These are phyloP conservation scores for Talaromyces albobiverticillius DNA, from an alignment of 2,329 filamentous ascomycete genomes.

Conservation along the genomic window DNA sequence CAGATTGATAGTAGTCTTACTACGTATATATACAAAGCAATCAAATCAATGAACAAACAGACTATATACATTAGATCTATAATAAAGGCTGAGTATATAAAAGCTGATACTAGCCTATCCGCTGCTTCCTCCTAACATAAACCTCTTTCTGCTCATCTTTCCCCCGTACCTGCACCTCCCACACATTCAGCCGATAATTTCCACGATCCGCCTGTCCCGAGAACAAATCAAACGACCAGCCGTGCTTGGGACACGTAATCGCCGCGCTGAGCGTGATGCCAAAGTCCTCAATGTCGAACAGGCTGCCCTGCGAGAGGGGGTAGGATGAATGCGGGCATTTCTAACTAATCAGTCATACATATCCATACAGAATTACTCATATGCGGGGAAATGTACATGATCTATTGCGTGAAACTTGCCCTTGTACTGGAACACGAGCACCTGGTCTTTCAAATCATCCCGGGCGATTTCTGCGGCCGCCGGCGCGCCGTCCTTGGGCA, in stretches of 20 bases:
- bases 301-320: slow-evolving; percentile 60
- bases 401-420: slow-evolving; percentile 66
- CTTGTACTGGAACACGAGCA: slow-evolving; percentile 63
- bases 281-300: slow-evolving; percentile 73
- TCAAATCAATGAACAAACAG: too few species aligned
- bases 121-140: slow-evolving; percentile 27
- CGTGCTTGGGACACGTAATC: slow-evolving; percentile 65
- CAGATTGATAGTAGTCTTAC: too few species aligned
- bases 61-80: too few species aligned
- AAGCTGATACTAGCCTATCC: too few species aligned
- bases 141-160: slow-evolving; percentile 26
- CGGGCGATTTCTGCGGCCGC: slow-evolving; percentile 20
- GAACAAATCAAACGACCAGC: slow-evolving; percentile 68
- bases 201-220: slow-evolving; percentile 62
- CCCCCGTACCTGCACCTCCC: slow-evolving; percentile 60
- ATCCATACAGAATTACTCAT: not conserved
- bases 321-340: slow-evolving; percentile 67
- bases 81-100: too few species aligned
- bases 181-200: slow-evolving; percentile 59
- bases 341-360: slow-evolving; percentile 35
- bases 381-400: slow-evolving; percentile 60
- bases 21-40: too few species aligned
- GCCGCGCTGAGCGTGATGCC: slow-evolving; percentile 50
- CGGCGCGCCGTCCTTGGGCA: slow-evolving; percentile 40
- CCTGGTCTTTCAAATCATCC: slow-evolving; percentile 55